Percentiles rank a stretch among this genome's conserved stretches.
Conservation (phyloP, 148 eudicot species). For the Gaultheria prostrata region DNA sequence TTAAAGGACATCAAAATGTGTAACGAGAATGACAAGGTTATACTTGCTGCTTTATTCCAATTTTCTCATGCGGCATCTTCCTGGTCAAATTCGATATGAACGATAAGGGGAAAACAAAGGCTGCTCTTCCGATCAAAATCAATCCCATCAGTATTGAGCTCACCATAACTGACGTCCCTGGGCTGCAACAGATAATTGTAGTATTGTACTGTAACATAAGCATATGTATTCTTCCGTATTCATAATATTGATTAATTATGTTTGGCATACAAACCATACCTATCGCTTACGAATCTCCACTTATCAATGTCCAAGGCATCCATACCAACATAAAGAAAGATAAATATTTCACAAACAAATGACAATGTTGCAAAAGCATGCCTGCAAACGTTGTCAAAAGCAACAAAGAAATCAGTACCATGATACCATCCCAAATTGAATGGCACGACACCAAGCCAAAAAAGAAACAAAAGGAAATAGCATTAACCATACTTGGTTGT, state of each 20-base stretch:
- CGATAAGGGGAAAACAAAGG: constrained; percentile 77
- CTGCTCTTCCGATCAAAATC: constrained; percentile 73
- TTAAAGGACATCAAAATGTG: not conserved
- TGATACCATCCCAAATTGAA: not conserved
- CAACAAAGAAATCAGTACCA: constrained; percentile 5
- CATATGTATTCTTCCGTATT: constrained; percentile 21
- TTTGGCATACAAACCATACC: constrained; percentile 22
- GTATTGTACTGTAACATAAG: not conserved
- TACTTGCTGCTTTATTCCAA: constrained; percentile 66
- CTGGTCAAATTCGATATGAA: constrained; percentile 65
- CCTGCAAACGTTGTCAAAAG: constrained; percentile 30
- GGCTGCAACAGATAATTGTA: constrained; percentile 32
- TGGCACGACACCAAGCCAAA: not conserved
- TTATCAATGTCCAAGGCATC: constrained; percentile 52
- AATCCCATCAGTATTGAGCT: constrained; percentile 66
- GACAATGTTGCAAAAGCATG: constrained; percentile 50
- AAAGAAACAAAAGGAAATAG: not conserved
- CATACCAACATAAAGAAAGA: constrained; percentile 51
- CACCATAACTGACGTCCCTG: constrained; percentile 52
- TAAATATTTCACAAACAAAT: constrained; percentile 41
- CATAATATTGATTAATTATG: not conserved
- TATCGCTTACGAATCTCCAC: constrained; percentile 34
- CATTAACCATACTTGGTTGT: constrained; percentile 60
- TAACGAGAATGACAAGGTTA: constrained; percentile 12
- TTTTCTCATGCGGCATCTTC: constrained; percentile 48